Evolutionary conservation across 306 rosid genomes (phyloP), one percentile per base, ranked within the genome.

Genomic region (Crotalaria pallida): DNA sequence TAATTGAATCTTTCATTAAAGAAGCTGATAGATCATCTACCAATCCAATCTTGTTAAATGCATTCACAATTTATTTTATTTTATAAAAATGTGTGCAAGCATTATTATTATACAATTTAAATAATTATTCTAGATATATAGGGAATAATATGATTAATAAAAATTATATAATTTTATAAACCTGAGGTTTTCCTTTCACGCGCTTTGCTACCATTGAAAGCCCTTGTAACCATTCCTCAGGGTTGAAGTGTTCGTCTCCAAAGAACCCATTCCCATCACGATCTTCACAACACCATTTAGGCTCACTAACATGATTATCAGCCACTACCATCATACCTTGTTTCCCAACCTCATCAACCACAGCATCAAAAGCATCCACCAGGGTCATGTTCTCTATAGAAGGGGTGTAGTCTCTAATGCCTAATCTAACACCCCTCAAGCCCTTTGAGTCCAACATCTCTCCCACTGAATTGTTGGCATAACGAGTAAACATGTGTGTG

Each of bases 221-320:
- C 15, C 76, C 85, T 51, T 26, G 19, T 1, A 77, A 27, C 84
- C 87, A 83, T 73, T 80, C 84, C 1, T 34, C 0, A 6, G 66
- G 63, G 12, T 57, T 3, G 4, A 80, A 80, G 31, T 51, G 13
- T 10, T 9, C 7, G 1, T 83, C 87, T 2, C 78, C 83, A 49
- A 72, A 83, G 73, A 80, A 83, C 0, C 69, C 78, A 44, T 83
- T 80, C 1, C 75, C 84, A 45, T 83, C 82, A 0, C 63, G 5
- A 0, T 31, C 4, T 2, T 13, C 34, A 31, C 84, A 83, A 0
- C 84, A 83, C 84, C 87, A 83, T 13, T 68, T 63, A 1, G 80
- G 76, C 0, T 73, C 72, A 24, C 83, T 69, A 6, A 84, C 78
- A 27, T 84, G 85, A 19, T 80, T 80, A 41, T 80, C 85, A 22